Conservation (phyloP, 116 monocot species). For the Cymodocea nodosa region DNA sequence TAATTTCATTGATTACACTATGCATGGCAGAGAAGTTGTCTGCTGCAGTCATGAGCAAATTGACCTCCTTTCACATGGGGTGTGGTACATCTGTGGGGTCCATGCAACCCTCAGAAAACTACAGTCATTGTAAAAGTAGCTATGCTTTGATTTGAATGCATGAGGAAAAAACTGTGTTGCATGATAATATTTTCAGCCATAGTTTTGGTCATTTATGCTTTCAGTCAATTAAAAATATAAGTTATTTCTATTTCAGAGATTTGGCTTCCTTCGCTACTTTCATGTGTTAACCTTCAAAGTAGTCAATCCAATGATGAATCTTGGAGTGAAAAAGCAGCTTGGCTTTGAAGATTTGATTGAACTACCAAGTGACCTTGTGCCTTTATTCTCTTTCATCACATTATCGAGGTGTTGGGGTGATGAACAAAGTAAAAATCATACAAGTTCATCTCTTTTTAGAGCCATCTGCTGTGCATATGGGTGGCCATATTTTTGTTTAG, state of each 20-base stretch:
- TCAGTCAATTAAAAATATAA: not conserved
- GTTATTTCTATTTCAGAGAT: not conserved
- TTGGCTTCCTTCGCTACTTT: not conserved
- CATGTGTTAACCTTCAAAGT: conserved; percentile 35
- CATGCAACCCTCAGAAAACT: too few species aligned
- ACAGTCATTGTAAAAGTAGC: too few species aligned
- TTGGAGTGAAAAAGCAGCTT: conserved; percentile 68
- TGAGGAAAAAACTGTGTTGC: too few species aligned
- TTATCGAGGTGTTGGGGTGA: conserved; percentile 41
- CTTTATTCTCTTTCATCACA: conserved; percentile 40
- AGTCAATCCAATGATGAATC: conserved; percentile 63
- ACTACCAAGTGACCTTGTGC: conserved; percentile 48
- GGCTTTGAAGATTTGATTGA: conserved; percentile 65
- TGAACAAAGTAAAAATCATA: conserved; percentile 27
- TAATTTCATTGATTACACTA: too few species aligned
- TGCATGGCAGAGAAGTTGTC: too few species aligned
- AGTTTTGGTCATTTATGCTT: not conserved
- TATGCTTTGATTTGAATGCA: too few species aligned
- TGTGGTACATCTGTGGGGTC: too few species aligned
- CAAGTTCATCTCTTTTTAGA: conserved; percentile 37
- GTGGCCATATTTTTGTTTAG: conserved; percentile 70
- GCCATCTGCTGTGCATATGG: conserved; percentile 64
- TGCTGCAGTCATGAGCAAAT: too few species aligned
- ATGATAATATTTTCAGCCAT: too few species aligned
- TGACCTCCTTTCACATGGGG: too few species aligned